Evolutionary conservation across 768 basidiomycete species (phyloP).

Genomic region (Suillus fuscotomentosus): DNA sequence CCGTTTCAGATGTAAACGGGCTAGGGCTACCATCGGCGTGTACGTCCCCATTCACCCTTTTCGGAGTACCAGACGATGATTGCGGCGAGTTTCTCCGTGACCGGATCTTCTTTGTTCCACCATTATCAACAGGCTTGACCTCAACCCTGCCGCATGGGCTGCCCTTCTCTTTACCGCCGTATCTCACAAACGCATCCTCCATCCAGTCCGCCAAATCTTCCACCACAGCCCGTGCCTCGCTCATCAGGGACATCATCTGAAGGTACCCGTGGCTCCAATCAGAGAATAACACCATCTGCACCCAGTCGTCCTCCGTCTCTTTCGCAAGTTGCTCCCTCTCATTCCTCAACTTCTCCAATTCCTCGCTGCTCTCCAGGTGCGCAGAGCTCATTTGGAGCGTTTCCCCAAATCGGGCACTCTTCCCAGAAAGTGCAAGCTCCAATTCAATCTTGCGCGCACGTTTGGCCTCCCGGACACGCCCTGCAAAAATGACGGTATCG

Average conservation of each 20-base stretch:
- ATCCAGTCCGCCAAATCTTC: conserved; percentile 92
- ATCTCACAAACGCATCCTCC: conserved; percentile 61
- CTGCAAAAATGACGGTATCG: conserved; percentile 96
- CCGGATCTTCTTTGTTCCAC: conserved; percentile 24
- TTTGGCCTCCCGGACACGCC: conserved; percentile 93
- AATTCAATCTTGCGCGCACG: conserved; percentile 76
- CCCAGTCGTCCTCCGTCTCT: conserved; percentile 92
- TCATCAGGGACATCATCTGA: conserved; percentile 90
- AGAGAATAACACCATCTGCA: conserved; percentile 87
- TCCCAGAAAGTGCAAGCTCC: conserved; percentile 56
- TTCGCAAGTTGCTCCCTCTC: conserved; percentile 59
- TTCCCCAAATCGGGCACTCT: conserved; percentile 63
- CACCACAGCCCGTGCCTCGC: conserved; percentile 75
- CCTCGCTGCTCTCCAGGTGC: conserved; percentile 23
- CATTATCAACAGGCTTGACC: conserved; percentile 16
- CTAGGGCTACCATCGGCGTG: conserved; percentile 18
- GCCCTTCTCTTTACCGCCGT: conserved; percentile 28
- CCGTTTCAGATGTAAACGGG: conserved; percentile 50
- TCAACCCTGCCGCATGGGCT: conserved; percentile 6
- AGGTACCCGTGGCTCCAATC: conserved; percentile 98
- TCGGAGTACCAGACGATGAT: conserved; percentile 18
- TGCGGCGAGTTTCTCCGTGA: conserved; percentile 23
- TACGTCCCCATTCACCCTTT: conserved; percentile 11
- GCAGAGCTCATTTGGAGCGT: conserved; percentile 59
- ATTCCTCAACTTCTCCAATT: conserved; percentile 43